These are phyloP conservation scores for Pulveroboletus sp. DNA, from an alignment of 768 basidiomycete species.

Conservation along the genomic window DNA sequence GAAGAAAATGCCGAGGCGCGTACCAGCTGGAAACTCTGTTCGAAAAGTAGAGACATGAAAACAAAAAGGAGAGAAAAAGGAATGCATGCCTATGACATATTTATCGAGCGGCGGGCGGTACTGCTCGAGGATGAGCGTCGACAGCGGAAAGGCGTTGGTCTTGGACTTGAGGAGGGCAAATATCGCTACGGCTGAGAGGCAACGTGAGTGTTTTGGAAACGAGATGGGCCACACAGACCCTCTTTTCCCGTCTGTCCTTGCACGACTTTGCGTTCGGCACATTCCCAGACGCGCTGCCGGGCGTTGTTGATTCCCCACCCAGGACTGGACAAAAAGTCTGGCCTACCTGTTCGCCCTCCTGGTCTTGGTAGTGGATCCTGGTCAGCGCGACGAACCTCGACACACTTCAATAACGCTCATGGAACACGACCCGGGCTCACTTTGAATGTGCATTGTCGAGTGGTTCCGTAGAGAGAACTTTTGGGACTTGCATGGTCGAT, in stretches of 20 bases:
- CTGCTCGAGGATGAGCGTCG: slow-evolving; percentile 87
- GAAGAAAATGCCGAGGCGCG: slow-evolving; percentile 18
- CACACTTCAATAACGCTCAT: neutral
- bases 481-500: slow-evolving; percentile 39
- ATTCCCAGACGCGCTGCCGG: slow-evolving; percentile 81
- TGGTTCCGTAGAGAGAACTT: slow-evolving; percentile 51
- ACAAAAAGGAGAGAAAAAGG: too few relatives aligned
- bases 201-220: too few relatives aligned
- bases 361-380: slow-evolving; percentile 78
- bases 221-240: slow-evolving; percentile 43
- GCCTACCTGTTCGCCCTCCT: slow-evolving; percentile 67
- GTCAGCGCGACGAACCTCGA: slow-evolving; percentile 82
- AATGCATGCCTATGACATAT: slow-evolving; percentile 62
- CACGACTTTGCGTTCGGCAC: slow-evolving; percentile 82
- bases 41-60: too few relatives aligned
- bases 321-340: neutral
- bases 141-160: slow-evolving; percentile 64
- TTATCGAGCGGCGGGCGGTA: slow-evolving; percentile 86
- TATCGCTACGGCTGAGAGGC: slow-evolving; percentile 71
- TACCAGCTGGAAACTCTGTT: slow-evolving; percentile 59
- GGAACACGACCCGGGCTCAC: slow-evolving; percentile 31
- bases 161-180: slow-evolving; percentile 78
- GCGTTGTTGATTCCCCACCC: neutral
- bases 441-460: slow-evolving; percentile 57
- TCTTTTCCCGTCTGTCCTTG: slow-evolving; percentile 76